Evolutionary conservation across 441 rosid species (phyloP), one percentile per base, ranked within the genome.

Genomic region (Euphorbia celastroides): DNA sequence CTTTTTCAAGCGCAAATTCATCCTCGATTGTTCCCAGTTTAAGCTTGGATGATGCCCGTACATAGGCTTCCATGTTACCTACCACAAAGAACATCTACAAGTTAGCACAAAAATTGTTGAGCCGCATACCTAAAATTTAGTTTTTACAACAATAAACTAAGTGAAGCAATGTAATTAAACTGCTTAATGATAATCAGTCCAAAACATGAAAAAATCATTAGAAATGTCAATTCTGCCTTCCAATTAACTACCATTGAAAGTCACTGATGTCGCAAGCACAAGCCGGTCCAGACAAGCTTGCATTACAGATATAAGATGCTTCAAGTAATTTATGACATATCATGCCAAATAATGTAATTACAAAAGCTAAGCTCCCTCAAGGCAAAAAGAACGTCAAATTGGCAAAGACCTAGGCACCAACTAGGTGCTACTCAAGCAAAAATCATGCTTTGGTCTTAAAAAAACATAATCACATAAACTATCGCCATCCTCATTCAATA

Each of bases 11-110:
- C 1, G 84, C 48, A 74, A 78, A 88, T 41, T 82, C 90, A 77
- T 92, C 92, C 72, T 88, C 97, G 31, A 85, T 57, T 44, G 64
- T 71, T 75, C 82, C 86, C 73, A 90, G 78, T 80, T 84, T 90
- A 75, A 90, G 98, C 84, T 90, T 93, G 62, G 88, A 79, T 60
- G 87, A 87, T 66, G 90, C 78, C 52, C 81, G 80, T 54, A 72
- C 64, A 79, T 86, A 93, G 67, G 84, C 82, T 67, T 90, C 98
- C 76, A 90, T 75, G 79, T 87, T 88, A 71, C 84, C 98, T 93
- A 90, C 59, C 52, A 78, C 60, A 70, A 70, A 65, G 71, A 38
- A 51, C 34, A 25, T 59, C 30, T n/a, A 34, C 66, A 71, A 22
- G 38, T 46, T 55, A 26, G 51, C 20, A 61, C 14, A 38, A 63